These are phyloP conservation scores for Kodamaea arcana DNA, from an alignment of 1,139 yeast species.

Conservation along the genomic window DNA sequence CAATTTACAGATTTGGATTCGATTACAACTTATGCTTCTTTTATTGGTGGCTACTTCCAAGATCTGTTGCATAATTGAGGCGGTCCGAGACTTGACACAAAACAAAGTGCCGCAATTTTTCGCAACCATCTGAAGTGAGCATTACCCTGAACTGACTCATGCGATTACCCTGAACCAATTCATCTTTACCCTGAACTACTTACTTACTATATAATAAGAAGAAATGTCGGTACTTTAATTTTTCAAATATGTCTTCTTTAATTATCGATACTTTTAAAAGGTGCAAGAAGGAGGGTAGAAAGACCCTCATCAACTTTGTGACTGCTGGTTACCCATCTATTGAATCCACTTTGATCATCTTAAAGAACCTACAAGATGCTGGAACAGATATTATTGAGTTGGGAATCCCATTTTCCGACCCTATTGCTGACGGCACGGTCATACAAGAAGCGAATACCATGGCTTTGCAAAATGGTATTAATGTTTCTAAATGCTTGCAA, in stretches of 20 bases:
- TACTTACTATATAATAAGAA: not conserved
- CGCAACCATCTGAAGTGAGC: conserved; percentile 1
- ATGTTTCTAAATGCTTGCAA: conserved; percentile 64
- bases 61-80: too few relatives aligned
- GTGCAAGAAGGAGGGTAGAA: conserved; percentile 72
- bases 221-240: conserved; percentile 1
- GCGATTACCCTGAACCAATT: not conserved
- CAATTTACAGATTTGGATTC: too few relatives aligned
- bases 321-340: conserved; percentile 93
- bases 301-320: conserved; percentile 85
- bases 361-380: conserved; percentile 86
- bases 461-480: conserved; percentile 79
- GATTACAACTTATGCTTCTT: too few relatives aligned
- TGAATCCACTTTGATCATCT: conserved; percentile 81
- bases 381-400: conserved; percentile 94
- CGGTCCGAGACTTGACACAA: too few relatives aligned
- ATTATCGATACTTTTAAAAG: conserved; percentile 67
- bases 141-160: conserved; percentile 2
- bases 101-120: not conserved
- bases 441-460: conserved; percentile 81
- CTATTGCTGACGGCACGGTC: conserved; percentile 99
- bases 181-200: not conserved
- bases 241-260: conserved; percentile 52
- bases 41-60: too few relatives aligned
- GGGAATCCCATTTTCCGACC: conserved; percentile 97